Base-by-base conservation (phyloP, 352 stramenopile genomes). In the Phytophthora rubi region DNA sequence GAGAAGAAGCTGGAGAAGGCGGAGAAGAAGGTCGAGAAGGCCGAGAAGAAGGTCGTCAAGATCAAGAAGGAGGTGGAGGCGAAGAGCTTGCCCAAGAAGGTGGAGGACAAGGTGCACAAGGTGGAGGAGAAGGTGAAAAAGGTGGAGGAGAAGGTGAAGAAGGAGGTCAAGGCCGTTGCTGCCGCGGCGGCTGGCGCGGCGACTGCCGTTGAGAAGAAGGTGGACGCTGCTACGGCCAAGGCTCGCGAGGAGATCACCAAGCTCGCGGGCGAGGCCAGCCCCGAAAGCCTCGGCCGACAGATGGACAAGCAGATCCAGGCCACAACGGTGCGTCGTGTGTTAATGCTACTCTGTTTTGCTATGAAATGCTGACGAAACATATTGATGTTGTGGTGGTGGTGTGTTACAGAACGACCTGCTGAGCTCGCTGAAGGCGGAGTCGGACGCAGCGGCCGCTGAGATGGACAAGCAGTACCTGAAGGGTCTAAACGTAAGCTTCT, bases 401-500 rank as follows among this genome's bases (percentile, higher is more conserved):
- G 62, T 68, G 2, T 39, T 65, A 16, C 57, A 92, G 85, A 90
- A 83, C 35, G 81, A 89, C 45, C 73, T 92, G 45, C 63, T 92
- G 1, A 79, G 81, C 71, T 86, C 79, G 26, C 65, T 92, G 44
- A 82, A 89, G 63, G 77, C 77, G 6, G 86, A 94, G 48, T 81
- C 83, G 12, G 73, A 83, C 45, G 82, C 85, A 0, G 76, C 81
- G 0, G 79, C 79, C 26, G 74, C 79, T 4, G 87, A 93, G 16
- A 70, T 95, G 21, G 84, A 93, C 74, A 84, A 88, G 71, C 87
- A 90, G 63, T 93, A 93, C 33, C 73, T 95, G 23, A 79, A 76
- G n/a, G 84, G 79, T 9, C 75, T 93, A 37, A 75, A 92, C 33
- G 83, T 94, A 71, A 7, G 79, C 75, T 10, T 53, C 56, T 37